phyloP scores from a whole-genome alignment of 805 yeast genomes.

The Zygotorulaspora chibaensis region DNA sequence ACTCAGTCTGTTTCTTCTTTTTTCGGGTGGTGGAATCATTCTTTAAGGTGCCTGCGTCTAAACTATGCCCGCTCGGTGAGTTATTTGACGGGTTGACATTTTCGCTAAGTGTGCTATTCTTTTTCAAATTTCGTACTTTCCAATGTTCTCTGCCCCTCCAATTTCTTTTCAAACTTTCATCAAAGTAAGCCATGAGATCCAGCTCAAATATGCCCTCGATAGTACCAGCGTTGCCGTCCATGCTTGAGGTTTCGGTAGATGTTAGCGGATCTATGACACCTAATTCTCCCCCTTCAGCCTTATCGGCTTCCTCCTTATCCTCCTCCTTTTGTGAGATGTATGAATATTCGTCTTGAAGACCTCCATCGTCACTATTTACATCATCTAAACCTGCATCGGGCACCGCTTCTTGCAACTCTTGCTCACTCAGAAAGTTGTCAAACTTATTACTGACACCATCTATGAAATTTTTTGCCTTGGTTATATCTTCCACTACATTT shows the following conservation, averaged over 20 bases:
- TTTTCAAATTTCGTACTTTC: slow-evolving; percentile 66
- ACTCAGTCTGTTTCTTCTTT: slow-evolving; percentile 36
- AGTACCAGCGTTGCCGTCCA: slow-evolving; percentile 15
- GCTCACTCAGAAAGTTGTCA: slow-evolving; percentile 29
- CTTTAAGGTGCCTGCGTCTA: slow-evolving; percentile 1
- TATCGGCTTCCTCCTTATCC: slow-evolving; percentile 21
- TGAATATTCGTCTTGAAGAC: slow-evolving; percentile 2
- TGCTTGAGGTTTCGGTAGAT: slow-evolving; percentile 5
- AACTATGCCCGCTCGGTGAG: not conserved
- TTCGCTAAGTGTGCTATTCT: slow-evolving; percentile 15
- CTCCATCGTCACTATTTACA: slow-evolving; percentile 4
- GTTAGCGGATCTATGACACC: not conserved
- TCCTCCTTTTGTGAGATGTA: slow-evolving; percentile 3
- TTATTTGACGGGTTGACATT: slow-evolving; percentile 9
- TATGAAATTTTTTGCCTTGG: slow-evolving; percentile 46
- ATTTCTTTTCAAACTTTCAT: slow-evolving; percentile 57
- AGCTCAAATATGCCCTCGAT: slow-evolving; percentile 43
- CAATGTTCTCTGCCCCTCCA: slow-evolving; percentile 96
- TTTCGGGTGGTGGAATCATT: slow-evolving; percentile 20
- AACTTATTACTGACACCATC: slow-evolving; percentile 39
- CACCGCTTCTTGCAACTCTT: slow-evolving; percentile 29
- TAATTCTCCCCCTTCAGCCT: slow-evolving; percentile 6
- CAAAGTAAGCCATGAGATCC: slow-evolving; percentile 77
- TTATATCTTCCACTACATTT: slow-evolving; percentile 51
- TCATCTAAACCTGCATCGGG: slow-evolving; percentile 32